These are phyloP conservation scores for Colletotrichum incanum DNA, from an alignment of 2,329 filamentous ascomycete species.

Conservation along the genomic window DNA sequence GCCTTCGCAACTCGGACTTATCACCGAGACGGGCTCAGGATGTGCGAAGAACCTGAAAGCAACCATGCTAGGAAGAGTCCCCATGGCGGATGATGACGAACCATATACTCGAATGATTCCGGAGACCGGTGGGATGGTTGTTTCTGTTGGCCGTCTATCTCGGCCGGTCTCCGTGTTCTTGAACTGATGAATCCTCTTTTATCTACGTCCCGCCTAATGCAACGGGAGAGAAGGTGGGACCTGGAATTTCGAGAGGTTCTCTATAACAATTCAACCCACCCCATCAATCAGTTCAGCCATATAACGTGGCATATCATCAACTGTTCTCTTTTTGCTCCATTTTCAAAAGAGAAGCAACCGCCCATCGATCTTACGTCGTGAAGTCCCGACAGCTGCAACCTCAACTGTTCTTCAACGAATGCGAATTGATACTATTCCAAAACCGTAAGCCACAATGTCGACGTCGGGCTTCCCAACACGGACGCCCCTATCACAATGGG, in stretches of 20 bases:
- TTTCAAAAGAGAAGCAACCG: neutral
- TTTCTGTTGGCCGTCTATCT: neutral
- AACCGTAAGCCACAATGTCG: neutral
- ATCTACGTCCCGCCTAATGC: neutral
- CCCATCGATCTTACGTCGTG: too few species aligned
- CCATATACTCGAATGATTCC: neutral
- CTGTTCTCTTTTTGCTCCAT: neutral
- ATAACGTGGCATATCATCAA: neutral
- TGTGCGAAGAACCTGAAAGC: slow-evolving; percentile 1
- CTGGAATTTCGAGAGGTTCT: neutral
- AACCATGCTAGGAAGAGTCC: neutral
- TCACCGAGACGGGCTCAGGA: slow-evolving; percentile 1
- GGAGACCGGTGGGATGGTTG: slow-evolving; percentile 1
- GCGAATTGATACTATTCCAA: neutral
- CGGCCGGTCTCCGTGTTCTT: slow-evolving; percentile 19
- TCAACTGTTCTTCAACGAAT: neutral
- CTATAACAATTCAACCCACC: slow-evolving; percentile 13
- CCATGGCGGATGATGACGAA: slow-evolving; percentile 21
- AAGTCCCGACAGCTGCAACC: neutral
- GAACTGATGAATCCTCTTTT: neutral
- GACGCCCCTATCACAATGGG: slow-evolving; percentile 30
- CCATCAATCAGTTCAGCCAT: neutral
- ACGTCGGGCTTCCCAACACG: slow-evolving; percentile 4
- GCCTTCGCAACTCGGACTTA: slow-evolving; percentile 15
- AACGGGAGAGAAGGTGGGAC: neutral